Conservation (phyloP, 345 rosid species). For the Zanthoxylum bungeanum region DNA sequence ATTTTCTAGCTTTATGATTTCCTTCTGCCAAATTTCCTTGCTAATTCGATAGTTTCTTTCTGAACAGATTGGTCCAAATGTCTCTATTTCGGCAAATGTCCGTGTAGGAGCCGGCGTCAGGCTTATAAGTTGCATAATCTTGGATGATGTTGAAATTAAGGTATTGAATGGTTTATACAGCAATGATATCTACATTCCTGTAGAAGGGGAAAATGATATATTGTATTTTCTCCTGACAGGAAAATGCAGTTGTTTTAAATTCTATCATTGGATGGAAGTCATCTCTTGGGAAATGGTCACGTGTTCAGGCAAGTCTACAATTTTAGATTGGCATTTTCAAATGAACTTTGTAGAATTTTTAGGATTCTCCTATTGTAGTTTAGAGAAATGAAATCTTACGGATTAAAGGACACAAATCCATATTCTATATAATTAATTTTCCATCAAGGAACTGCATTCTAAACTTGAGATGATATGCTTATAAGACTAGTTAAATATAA, state of each 20-base stretch:
- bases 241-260: slow-evolving; percentile 69
- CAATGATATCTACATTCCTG: not conserved
- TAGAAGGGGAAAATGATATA: not conserved
- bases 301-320: slow-evolving; percentile 61
- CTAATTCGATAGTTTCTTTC: not conserved
- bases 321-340: not conserved
- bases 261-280: slow-evolving; percentile 86
- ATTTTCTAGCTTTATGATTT: not conserved
- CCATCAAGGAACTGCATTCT: not conserved
- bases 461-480: not conserved
- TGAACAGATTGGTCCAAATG: slow-evolving; percentile 60
- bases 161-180: slow-evolving; percentile 24
- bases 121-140: slow-evolving; percentile 69
- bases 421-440: not conserved
- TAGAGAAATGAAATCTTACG: not conserved
- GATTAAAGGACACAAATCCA: not conserved
- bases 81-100: slow-evolving; percentile 63
- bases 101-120: slow-evolving; percentile 65
- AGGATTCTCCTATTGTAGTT: not conserved
- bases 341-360: not conserved
- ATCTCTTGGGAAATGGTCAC: slow-evolving; percentile 74
- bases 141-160: slow-evolving; percentile 69
- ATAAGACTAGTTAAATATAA: too few species aligned
- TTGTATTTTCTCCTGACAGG: slow-evolving; percentile 39
- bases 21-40: not conserved